These are phyloP conservation scores for Hypoxylon sp. DNA, from an alignment of 2,329 filamentous ascomycete genomes.

Conservation along the genomic window DNA sequence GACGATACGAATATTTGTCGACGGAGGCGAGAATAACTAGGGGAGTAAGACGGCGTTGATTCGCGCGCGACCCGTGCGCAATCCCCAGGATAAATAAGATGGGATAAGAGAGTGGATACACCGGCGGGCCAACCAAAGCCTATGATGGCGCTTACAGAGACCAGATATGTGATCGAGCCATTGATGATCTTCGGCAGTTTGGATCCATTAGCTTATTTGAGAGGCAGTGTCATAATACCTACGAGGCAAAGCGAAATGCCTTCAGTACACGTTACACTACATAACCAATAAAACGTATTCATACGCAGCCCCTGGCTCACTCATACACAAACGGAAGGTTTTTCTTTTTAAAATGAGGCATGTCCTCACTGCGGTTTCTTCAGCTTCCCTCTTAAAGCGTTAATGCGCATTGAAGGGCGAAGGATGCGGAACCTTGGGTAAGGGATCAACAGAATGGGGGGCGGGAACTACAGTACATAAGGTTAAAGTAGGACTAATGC, in stretches of 20 bases:
- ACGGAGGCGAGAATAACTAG: conserved; percentile 24
- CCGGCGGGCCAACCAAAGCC: conserved; percentile 13
- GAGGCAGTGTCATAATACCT: conserved; percentile 14
- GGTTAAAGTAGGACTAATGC: conserved; percentile 22
- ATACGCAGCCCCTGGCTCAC: neutral
- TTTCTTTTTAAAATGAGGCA: conserved; percentile 13
- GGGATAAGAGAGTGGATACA: conserved; percentile 23
- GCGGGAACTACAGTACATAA: conserved; percentile 35
- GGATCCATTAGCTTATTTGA: conserved; percentile 36
- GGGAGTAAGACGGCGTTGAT: conserved; percentile 34
- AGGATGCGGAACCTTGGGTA: conserved; percentile 33
- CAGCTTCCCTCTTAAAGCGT: conserved; percentile 12
- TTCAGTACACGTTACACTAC: conserved; percentile 28
- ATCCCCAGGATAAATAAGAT: conserved; percentile 34
- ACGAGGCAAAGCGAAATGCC: conserved; percentile 3
- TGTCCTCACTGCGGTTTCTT: conserved; percentile 20
- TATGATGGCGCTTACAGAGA: conserved; percentile 29
- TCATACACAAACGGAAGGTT: conserved; percentile 16
- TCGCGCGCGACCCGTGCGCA: conserved; percentile 39
- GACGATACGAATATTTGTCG: conserved; percentile 35
- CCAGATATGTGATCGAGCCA: conserved; percentile 41
- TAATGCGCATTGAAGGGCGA: conserved; percentile 12
- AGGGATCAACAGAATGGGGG: conserved; percentile 31
- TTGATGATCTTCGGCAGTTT: conserved; percentile 32
- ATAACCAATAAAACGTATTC: conserved; percentile 21